These are phyloP conservation scores for Macrophomina pseudophaseolina DNA, from an alignment of 2,329 filamentous ascomycete species.

Conservation along the genomic window DNA sequence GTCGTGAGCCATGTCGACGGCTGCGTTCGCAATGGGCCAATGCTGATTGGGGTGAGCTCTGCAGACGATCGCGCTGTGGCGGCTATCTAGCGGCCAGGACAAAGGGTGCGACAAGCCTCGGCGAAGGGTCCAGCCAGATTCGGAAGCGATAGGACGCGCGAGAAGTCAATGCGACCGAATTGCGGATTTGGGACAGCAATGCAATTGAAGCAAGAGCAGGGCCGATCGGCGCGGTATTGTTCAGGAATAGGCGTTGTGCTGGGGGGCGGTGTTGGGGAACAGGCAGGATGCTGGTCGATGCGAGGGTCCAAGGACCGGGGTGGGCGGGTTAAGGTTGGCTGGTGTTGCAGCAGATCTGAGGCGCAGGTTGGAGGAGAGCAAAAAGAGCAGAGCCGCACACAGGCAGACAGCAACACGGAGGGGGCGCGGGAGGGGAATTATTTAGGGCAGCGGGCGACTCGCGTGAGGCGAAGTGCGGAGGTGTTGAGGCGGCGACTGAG, in stretches of 20 bases:
- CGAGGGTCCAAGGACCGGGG: slow-evolving; percentile 5
- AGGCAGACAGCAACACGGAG: background rate
- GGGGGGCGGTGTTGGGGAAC: slow-evolving; percentile 8
- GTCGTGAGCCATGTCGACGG: background rate
- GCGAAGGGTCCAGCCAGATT: background rate
- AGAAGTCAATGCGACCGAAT: background rate
- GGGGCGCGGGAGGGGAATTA: background rate
- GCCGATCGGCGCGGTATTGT: background rate
- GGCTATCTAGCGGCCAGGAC: background rate
- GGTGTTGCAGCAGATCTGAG: background rate
- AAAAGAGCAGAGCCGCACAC: background rate
- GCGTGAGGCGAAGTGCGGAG: slow-evolving; percentile 19
- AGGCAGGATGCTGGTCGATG: slow-evolving; percentile 17
- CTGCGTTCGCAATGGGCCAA: background rate
- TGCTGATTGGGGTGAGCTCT: background rate
- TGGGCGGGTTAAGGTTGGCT: slow-evolving; percentile 1
- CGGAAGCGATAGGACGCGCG: background rate
- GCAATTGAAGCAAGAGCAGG: background rate
- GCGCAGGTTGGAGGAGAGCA: background rate
- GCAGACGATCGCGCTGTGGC: background rate
- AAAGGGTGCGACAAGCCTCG: background rate
- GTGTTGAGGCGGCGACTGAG: slow-evolving; percentile 16
- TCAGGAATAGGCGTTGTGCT: background rate
- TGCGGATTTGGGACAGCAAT: background rate
- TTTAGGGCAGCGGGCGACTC: slow-evolving; percentile 7